Conservation (phyloP, 2,329 filamentous ascomycete genomes). For the Cercospora beticola region DNA sequence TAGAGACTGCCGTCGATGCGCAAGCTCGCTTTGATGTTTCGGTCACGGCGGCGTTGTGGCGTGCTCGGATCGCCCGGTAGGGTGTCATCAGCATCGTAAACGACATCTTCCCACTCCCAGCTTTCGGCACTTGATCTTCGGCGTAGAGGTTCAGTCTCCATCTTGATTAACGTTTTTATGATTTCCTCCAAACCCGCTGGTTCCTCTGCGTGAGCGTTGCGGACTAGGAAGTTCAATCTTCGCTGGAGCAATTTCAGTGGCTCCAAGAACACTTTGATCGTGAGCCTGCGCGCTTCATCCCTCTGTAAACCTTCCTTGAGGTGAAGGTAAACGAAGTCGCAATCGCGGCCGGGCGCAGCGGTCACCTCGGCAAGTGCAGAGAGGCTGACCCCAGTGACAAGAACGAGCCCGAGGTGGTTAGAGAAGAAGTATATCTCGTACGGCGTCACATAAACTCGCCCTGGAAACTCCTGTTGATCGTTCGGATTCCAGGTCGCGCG, state of each 20-base stretch:
- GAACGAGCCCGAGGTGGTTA: conserved; percentile 85
- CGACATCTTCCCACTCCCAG: conserved; percentile 74
- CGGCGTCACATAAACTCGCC: conserved; percentile 83
- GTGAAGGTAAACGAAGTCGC: conserved; percentile 89
- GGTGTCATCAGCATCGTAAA: conserved; percentile 40
- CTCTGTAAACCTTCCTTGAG: conserved; percentile 61
- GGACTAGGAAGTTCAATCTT: conserved; percentile 80
- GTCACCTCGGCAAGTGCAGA: conserved; percentile 83
- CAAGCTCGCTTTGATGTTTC: conserved; percentile 57
- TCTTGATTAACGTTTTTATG: conserved; percentile 68
- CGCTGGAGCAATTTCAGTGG: conserved; percentile 78
- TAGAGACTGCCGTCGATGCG: conserved; percentile 64
- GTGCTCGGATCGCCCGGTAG: conserved; percentile 49
- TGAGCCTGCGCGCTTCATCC: conserved; percentile 69
- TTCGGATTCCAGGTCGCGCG: conserved; percentile 83
- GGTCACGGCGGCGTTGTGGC: conserved; percentile 40
- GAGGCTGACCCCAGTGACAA: conserved; percentile 75
- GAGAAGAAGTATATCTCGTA: conserved; percentile 95
- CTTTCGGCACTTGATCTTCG: conserved; percentile 77
- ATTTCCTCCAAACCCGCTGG: conserved; percentile 67
- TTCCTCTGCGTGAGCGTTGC: conserved; percentile 72
- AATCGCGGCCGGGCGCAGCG: conserved; percentile 82
- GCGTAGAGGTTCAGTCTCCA: conserved; percentile 63
- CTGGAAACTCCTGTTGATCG: conserved; percentile 73
- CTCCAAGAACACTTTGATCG: conserved; percentile 90